Conservation (phyloP, 1,284 basidiomycete genomes). For the Ustilago curta region DNA sequence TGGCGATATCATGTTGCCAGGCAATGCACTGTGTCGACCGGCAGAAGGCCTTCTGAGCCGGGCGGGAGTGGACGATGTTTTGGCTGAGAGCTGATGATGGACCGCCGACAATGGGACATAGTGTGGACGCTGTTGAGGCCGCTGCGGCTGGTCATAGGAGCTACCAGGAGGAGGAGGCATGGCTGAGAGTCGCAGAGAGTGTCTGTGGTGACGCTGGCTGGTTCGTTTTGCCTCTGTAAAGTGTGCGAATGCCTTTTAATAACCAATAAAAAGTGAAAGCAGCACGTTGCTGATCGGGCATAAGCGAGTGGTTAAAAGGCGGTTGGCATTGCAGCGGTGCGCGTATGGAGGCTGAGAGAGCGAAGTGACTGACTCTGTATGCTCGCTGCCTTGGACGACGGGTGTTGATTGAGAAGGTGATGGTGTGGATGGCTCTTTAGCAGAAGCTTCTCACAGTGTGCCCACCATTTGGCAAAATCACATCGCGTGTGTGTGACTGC, state of each 20-base stretch:
- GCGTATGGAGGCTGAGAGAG: constrained; percentile 5
- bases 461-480: constrained; percentile 1
- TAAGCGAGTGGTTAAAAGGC: no score
- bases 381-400: background rate
- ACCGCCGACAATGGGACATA: constrained; percentile 19
- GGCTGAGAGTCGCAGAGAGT: background rate
- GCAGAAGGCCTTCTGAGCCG: background rate
- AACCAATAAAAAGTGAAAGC: no score
- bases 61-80: constrained; percentile 7
- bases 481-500: background rate
- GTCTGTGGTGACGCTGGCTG: background rate
- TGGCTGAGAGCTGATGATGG: background rate
- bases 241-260: background rate
- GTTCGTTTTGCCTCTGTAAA: background rate
- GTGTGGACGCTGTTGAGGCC: constrained; percentile 20
- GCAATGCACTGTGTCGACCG: background rate
- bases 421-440: background rate
- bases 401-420: constrained; percentile 1
- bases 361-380: background rate
- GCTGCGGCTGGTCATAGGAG: constrained; percentile 8
- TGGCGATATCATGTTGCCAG: constrained; percentile 5
- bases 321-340: background rate
- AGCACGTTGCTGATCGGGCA: background rate
- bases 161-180: constrained; percentile 10
- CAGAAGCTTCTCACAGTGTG: background rate